These are phyloP conservation scores for Colletotrichum cuscutae DNA, from an alignment of 2,329 filamentous ascomycete genomes.

Conservation along the genomic window DNA sequence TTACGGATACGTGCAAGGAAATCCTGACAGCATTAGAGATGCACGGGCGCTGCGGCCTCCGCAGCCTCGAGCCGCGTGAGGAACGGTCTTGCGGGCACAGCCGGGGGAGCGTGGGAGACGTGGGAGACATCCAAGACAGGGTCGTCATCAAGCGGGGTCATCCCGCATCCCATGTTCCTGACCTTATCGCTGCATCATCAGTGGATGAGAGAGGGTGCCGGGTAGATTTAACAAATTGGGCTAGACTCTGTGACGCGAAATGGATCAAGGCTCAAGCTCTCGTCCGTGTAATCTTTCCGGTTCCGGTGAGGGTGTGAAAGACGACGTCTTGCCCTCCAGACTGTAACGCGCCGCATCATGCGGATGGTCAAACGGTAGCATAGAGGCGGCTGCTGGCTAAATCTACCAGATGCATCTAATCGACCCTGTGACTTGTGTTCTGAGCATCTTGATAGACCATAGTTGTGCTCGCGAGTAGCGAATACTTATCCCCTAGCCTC, in stretches of 20 bases:
- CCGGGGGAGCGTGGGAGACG: not conserved
- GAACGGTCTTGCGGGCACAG: not conserved
- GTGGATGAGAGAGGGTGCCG: not conserved
- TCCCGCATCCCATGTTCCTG: conserved; percentile 10
- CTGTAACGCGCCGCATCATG: not conserved
- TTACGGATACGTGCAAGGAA: conserved; percentile 9
- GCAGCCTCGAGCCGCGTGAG: not conserved
- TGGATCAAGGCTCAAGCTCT: not conserved
- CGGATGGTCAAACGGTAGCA: not conserved
- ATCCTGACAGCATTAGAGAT: not conserved
- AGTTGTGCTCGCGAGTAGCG: not conserved
- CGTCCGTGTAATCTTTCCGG: conserved; percentile 23
- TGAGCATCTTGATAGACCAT: conserved; percentile 4
- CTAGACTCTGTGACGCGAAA: conserved; percentile 11
- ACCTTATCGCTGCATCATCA: conserved; percentile 19
- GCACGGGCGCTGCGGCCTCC: conserved; percentile 1
- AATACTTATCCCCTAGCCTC: not conserved
- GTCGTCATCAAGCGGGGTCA: conserved; percentile 33
- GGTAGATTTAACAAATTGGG: conserved; percentile 28
- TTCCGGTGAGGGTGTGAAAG: conserved; percentile 3
- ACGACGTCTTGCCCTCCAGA: not conserved
- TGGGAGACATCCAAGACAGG: conserved; percentile 10
- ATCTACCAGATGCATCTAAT: not conserved
- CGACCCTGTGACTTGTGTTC: not conserved
- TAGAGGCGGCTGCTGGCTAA: not conserved